Evolutionary conservation across 2,329 filamentous ascomycete genomes (phyloP), one percentile per base, ranked within the genome.

Genomic region (Shiraia bambusicola): DNA sequence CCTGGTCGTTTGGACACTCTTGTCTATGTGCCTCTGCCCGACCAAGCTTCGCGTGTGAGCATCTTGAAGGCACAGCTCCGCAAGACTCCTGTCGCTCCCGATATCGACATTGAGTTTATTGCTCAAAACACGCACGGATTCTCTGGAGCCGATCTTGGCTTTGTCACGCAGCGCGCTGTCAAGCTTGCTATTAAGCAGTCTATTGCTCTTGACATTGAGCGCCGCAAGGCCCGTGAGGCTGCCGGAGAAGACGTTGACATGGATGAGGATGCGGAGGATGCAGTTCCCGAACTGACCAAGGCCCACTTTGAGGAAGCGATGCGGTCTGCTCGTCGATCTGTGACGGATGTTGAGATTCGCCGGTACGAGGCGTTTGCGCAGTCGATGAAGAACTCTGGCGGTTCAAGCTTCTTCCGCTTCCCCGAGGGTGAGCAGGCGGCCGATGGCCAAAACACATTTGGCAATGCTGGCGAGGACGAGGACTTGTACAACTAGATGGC

Each of bases 141-240:
- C 83, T 97, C 93, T 42, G 93, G 93, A 91, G 93, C 93, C 66
- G 93, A 98, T 87, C 81, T 98, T 70, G 93, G 93, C 51, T 98
- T 97, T 78, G 91, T 98, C 69, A 96, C 93, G 16, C 93, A 98
- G 78, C 90, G 93, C 71, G 93, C 93, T 39, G 93, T 95, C 79
- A 98, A 98, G 84, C 85, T 97, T 65, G 93, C 93, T 60, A 98
- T 98, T 78, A 98, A 98, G 82, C 86, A 98, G 77, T 84, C 92
- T 22, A 98, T 98, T 61, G 77, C 83, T 13, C 69, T 80, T 33
- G 92, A 97, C 49, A 97, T 98, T 59, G 88, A 95, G 74, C 87
- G 88, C 58, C 78, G 80, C 66, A 95, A 95, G 82, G 86, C 86
- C 63, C 89, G 87, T 42, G 92, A 95, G 75, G 91, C 87, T 50